These are phyloP conservation scores for Anastatica hierochuntica DNA, from an alignment of 345 rosid genomes.

Conservation along the genomic window DNA sequence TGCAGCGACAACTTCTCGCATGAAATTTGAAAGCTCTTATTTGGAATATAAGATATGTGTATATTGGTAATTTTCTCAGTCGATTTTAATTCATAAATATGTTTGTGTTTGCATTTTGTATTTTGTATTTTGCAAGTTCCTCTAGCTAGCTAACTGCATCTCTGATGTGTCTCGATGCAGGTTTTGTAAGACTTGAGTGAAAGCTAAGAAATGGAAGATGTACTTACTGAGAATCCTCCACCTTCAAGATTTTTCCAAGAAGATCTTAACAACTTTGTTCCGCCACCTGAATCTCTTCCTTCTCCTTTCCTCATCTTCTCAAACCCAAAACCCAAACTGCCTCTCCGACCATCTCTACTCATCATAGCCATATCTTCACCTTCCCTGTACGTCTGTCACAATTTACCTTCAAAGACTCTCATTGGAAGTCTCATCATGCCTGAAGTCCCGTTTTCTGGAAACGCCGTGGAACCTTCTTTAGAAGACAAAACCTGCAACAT, in stretches of 20 bases:
- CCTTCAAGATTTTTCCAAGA: conserved; percentile 94
- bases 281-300: conserved; percentile 43
- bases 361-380: conserved; percentile 63
- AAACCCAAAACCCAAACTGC: conserved; percentile 40
- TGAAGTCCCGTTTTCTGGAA: conserved; percentile 62
- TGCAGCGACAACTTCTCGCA: too few species aligned
- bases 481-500: conserved; percentile 78
- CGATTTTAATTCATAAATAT: background rate
- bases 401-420: conserved; percentile 45
- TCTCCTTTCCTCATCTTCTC: conserved; percentile 64
- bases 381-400: conserved; percentile 49
- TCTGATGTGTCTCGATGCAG: background rate
- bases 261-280: conserved; percentile 76
- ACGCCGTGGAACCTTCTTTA: conserved; percentile 47
- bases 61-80: background rate
- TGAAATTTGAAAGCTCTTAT: too few species aligned
- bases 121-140: background rate
- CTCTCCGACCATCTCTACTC: conserved; percentile 63
- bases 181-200: background rate
- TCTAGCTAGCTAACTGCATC: background rate
- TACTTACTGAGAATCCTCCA: conserved; percentile 79
- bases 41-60: background rate
- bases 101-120: background rate
- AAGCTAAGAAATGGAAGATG: conserved; percentile 63
- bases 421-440: conserved; percentile 72